Percentiles rank a stretch among this genome's conserved stretches.
Evolutionary conservation across 148 eudicot genomes (phyloP).

Genomic region (Rhododendron simsii): DNA sequence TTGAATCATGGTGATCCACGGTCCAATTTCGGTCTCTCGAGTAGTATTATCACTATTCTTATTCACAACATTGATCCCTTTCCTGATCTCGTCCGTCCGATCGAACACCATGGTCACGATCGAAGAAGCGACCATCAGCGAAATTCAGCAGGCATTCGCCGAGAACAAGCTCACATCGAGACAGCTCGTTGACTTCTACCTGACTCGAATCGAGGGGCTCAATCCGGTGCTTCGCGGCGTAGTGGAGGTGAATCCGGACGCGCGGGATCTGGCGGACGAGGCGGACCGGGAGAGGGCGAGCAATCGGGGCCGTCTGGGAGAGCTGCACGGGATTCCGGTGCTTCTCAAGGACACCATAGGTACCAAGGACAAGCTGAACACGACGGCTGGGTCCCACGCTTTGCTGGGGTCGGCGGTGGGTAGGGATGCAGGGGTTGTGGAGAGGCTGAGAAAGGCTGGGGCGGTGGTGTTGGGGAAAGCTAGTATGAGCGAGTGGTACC

Average conservation of each 20-base stretch:
- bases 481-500: slow-evolving; percentile 67
- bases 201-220: slow-evolving; percentile 35
- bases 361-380: slow-evolving; percentile 50
- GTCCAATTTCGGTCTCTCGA: neutral
- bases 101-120: slow-evolving; percentile 24
- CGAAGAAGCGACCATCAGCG: slow-evolving; percentile 46
- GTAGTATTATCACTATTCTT: too few relatives aligned
- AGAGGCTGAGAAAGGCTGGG: slow-evolving; percentile 48
- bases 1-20: neutral
- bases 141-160: slow-evolving; percentile 39
- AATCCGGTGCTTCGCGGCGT: slow-evolving; percentile 47
- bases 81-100: neutral
- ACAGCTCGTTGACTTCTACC: slow-evolving; percentile 50
- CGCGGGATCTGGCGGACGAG: slow-evolving; percentile 37
- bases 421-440: slow-evolving; percentile 58
- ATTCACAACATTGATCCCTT: neutral
- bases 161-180: slow-evolving; percentile 44
- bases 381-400: slow-evolving; percentile 71
- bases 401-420: slow-evolving; percentile 57
- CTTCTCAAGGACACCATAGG: slow-evolving; percentile 58
- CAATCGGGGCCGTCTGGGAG: slow-evolving; percentile 6
- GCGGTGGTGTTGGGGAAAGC: slow-evolving; percentile 61
- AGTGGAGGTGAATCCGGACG: slow-evolving; percentile 65
- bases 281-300: slow-evolving; percentile 38
- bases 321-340: slow-evolving; percentile 67